Base-by-base conservation (phyloP, 352 stramenopile species). In the Globisporangium iwayamae region DNA sequence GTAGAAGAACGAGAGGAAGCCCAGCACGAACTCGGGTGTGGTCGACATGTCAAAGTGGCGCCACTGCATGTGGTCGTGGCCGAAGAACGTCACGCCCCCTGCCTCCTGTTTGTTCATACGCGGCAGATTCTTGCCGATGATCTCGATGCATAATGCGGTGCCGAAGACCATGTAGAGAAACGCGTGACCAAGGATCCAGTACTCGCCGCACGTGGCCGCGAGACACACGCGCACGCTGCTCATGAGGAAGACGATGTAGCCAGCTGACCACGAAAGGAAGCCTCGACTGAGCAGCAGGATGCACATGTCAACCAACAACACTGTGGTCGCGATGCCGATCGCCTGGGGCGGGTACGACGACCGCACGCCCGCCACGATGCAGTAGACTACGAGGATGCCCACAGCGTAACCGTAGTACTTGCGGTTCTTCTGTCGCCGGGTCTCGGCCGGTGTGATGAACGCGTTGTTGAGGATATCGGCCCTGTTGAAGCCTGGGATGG, bases 1-100 rank as follows among this genome's bases (percentile, higher is more conserved):
- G 51, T 94, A 96, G 62, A 93, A 88, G 57, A 96, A 96, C 6
- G 81, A 94, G 6, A 96, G 50, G 50, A 94, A 84, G 0, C 87
- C 87, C 6, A 96, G 56, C 22, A 87, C 87, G 46, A 96, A 96
- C 57, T 96, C 85, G 2, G 87, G 85, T 2, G 80, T 94, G 8
- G 83, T 93, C 7, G 83, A 86, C 32, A 87, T 61, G 66, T 96
- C 85, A 16, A 90, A 68, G 65, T 93, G 85, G 9, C 73, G 76
- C 70, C 74, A 85, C 50, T 77, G 72, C 43, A 77, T 71, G 41
- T 85, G 74, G 25, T 96, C 85, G 53, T 91, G 82, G 10, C 85
- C 87, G 38, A 96, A 94, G 56, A 94, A 94, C 1, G 85, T 90
- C 41, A 96, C 82, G 3, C 80, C 86, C 0, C 87, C 86, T 3